Conservation (phyloP, 2,329 filamentous ascomycete genomes). For the Fusarium clavum region DNA sequence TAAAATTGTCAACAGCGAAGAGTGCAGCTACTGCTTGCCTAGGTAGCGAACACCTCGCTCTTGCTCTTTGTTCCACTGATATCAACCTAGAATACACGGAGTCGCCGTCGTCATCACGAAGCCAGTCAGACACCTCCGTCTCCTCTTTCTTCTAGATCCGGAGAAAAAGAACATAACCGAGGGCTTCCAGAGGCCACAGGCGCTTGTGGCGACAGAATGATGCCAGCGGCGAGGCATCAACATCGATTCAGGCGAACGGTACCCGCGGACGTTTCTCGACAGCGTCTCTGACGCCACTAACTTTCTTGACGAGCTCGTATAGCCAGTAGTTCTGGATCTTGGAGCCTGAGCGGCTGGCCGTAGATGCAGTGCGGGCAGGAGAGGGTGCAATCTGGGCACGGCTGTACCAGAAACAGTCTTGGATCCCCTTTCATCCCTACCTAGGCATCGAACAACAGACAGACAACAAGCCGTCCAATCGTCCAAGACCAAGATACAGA, state of each 20-base stretch:
- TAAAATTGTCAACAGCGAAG: background rate
- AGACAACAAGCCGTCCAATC: background rate
- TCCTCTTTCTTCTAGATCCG: constrained; percentile 25
- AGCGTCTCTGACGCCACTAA: constrained; percentile 18
- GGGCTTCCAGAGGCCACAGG: background rate
- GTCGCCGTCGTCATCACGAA: background rate
- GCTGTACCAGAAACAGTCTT: background rate
- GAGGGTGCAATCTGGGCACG: background rate
- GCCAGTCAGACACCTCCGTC: background rate
- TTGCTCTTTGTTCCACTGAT: background rate
- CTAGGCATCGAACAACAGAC: background rate
- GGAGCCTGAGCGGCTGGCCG: background rate
- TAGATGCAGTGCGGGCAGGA: background rate
- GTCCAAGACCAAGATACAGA: background rate
- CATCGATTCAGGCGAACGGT: background rate
- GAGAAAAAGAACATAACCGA: background rate
- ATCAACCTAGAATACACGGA: constrained; percentile 1
- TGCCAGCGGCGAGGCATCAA: background rate
- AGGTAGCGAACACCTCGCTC: background rate
- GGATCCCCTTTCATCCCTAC: background rate
- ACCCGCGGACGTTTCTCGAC: background rate
- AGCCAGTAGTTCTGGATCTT: background rate
- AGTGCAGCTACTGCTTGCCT: background rate
- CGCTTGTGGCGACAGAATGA: constrained; percentile 13
- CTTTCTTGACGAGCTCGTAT: constrained; percentile 2